A percentile compares a stretch with the other conserved stretches of the same genome.
These are phyloP conservation scores for Alternaria angustiovoidea DNA, from an alignment of 2,329 filamentous ascomycete genomes.

Conservation along the genomic window DNA sequence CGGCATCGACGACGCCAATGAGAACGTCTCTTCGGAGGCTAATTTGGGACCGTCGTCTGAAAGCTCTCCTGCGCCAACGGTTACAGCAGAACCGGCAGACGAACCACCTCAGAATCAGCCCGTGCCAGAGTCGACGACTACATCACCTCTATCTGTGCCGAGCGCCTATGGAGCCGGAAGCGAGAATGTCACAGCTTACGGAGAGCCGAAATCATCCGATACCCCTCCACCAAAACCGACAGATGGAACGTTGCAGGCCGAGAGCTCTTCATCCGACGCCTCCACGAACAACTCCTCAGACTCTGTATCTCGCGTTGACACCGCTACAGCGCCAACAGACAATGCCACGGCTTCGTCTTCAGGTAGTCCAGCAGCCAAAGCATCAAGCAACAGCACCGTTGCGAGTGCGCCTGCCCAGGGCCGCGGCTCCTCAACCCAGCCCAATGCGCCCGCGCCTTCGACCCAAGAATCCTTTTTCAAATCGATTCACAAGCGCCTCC, in stretches of 20 bases:
- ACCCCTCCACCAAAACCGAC: neutral
- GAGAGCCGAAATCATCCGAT: neutral
- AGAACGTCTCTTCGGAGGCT: neutral
- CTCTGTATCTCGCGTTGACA: constrained; percentile 17
- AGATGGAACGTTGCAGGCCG: constrained; percentile 5
- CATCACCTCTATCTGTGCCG: neutral
- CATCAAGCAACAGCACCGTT: constrained; percentile 27
- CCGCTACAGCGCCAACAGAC: constrained; percentile 10
- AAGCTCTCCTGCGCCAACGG: neutral
- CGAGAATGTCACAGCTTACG: neutral
- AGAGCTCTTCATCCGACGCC: constrained; percentile 9
- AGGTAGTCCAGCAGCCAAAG: constrained; percentile 18
- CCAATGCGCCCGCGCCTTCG: constrained; percentile 70
- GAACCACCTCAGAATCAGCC: neutral
- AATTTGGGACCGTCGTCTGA: neutral
- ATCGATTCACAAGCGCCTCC: constrained; percentile 89
- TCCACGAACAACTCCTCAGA: constrained; percentile 11
- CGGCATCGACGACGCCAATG: neutral
- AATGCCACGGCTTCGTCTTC: constrained; percentile 25
- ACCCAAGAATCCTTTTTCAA: constrained; percentile 99
- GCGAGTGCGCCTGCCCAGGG: constrained; percentile 27
- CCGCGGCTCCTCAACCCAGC: constrained; percentile 54
- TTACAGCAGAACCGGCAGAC: neutral
- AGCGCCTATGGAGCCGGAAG: neutral
- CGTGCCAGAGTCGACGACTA: neutral